Percentiles rank a stretch among this genome's conserved stretches.
phyloP scores from a whole-genome alignment of 2,329 filamentous ascomycete species.

The Pseudogymnoascus destructans region DNA sequence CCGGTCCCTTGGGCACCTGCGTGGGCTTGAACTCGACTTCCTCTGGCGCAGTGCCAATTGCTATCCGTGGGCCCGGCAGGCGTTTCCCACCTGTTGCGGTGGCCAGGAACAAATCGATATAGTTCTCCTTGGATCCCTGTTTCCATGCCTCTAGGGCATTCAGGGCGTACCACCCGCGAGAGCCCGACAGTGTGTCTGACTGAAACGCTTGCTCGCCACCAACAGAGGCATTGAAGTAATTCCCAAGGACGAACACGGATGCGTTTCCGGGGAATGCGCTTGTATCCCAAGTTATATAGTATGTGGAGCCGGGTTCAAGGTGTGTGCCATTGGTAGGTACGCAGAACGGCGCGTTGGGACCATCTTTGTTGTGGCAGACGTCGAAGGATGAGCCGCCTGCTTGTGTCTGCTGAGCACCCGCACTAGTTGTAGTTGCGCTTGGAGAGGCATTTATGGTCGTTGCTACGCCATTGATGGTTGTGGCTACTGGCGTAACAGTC shows the following conservation, averaged over 20 bases:
- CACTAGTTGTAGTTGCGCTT: constrained; percentile 13
- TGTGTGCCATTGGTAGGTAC: constrained; percentile 22
- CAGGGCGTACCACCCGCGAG: not conserved
- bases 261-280: constrained; percentile 19
- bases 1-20: constrained; percentile 17
- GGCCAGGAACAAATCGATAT: constrained; percentile 1
- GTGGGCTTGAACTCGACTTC: constrained; percentile 8
- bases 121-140: not conserved
- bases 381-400: constrained; percentile 21
- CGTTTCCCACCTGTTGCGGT: not conserved
- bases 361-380: constrained; percentile 21
- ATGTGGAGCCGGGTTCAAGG: constrained; percentile 22
- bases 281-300: constrained; percentile 25
- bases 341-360: constrained; percentile 22
- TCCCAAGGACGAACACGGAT: constrained; percentile 20
- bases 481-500: constrained; percentile 20
- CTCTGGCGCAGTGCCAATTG: not conserved
- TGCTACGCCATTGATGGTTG: constrained; percentile 17
- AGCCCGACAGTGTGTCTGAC: constrained; percentile 14
- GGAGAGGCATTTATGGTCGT: constrained; percentile 15
- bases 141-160: not conserved
- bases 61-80: not conserved
- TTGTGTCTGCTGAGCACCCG: constrained; percentile 11
- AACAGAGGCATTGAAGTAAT: constrained; percentile 21
- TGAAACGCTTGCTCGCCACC: constrained; percentile 22